Conservation (phyloP, 495 filamentous ascomycete genomes). For the Penicillium soppii region DNA sequence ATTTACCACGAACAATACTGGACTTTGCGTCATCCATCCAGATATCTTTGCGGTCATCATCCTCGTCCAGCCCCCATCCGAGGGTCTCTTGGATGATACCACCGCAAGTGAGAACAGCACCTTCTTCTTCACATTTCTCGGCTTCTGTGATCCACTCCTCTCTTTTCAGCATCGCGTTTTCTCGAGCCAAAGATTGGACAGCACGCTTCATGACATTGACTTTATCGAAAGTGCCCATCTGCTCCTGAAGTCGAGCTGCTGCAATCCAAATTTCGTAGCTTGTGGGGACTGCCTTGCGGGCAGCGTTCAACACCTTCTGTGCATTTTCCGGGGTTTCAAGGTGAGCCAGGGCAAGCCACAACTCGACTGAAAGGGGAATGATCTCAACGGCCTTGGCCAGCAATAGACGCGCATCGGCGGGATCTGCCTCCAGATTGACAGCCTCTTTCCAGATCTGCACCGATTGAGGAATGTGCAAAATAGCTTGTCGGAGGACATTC, state of each 20-base stretch:
- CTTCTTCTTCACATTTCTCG: constrained; percentile 92
- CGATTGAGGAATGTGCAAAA: constrained; percentile 87
- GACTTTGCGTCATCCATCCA: constrained; percentile 91
- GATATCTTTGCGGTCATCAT: constrained; percentile 91
- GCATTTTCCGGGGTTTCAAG: constrained; percentile 87
- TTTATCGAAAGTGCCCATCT: constrained; percentile 71
- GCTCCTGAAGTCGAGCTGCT: constrained; percentile 86
- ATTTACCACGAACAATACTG: constrained; percentile 73
- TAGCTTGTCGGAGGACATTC: constrained; percentile 81
- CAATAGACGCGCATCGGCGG: constrained; percentile 79
- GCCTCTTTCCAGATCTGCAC: constrained; percentile 95
- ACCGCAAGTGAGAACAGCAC: constrained; percentile 78
- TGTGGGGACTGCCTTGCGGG: constrained; percentile 87
- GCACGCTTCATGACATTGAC: constrained; percentile 93
- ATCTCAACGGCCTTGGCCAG: constrained; percentile 92
- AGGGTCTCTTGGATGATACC: constrained; percentile 91
- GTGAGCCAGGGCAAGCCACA: constrained; percentile 91
- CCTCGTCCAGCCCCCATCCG: constrained; percentile 90
- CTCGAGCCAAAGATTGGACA: constrained; percentile 81
- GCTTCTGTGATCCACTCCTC: constrained; percentile 97
- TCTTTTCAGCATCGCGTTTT: constrained; percentile 92
- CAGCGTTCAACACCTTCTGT: constrained; percentile 91
- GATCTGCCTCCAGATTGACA: constrained; percentile 92
- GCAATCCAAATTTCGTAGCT: constrained; percentile 97
- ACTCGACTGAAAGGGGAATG: constrained; percentile 86